Conservation (phyloP, 176 grass and related monocot species). For the Alloteropsis semialata region DNA sequence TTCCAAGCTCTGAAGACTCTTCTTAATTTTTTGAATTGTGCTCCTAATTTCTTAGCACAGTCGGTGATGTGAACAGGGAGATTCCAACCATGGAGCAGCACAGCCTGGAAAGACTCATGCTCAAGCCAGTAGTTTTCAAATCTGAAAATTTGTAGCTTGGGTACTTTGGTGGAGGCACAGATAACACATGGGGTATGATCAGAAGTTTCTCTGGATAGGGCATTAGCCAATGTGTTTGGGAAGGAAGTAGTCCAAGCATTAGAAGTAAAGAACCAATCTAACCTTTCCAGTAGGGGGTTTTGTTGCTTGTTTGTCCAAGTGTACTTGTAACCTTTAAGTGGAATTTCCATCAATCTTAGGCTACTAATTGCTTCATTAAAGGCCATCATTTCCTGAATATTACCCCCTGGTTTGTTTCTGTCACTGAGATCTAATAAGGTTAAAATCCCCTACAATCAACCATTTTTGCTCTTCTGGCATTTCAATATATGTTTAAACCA, state of each 20-base stretch:
- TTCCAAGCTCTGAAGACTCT: background rate
- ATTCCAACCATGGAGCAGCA: background rate
- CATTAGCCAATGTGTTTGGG: background rate
- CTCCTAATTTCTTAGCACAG: too few relatives aligned
- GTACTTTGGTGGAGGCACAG: too few relatives aligned
- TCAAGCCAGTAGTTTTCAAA: background rate
- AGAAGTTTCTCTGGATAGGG: background rate
- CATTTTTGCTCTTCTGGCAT: background rate
- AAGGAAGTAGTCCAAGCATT: background rate
- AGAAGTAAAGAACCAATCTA: too few relatives aligned
- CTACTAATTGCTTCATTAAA: background rate
- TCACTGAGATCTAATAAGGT: too few relatives aligned
- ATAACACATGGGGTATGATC: background rate
- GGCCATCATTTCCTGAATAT: background rate
- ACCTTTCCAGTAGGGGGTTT: too few relatives aligned
- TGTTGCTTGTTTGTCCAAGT: background rate
- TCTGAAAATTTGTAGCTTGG: background rate
- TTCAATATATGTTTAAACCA: background rate
- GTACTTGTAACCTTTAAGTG: background rate
- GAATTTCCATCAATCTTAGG: background rate
- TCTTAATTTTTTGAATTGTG: background rate
- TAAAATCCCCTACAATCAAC: too few relatives aligned
- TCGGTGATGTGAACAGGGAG: fast-evolving
- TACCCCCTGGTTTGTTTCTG: too few relatives aligned
- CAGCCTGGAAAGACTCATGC: too few relatives aligned